Evolutionary conservation across 805 yeast genomes (phyloP).

Genomic region (Cyberlindnera maclurae): DNA sequence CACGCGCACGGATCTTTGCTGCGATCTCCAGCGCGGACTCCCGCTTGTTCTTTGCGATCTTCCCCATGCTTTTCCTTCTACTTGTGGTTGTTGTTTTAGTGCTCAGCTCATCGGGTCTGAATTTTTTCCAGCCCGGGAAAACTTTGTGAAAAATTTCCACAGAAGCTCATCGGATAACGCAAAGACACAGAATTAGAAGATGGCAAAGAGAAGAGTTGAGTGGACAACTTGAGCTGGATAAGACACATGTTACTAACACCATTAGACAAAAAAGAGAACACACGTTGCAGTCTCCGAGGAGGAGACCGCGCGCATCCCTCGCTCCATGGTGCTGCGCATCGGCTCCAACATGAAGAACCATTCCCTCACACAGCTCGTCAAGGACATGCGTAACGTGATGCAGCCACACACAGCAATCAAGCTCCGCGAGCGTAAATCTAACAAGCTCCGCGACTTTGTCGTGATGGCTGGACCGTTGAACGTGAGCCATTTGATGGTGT

Average conservation of each 20-base stretch:
- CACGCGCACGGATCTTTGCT: constrained; percentile 44
- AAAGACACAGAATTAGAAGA: too few species aligned
- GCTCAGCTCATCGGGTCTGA: too few species aligned
- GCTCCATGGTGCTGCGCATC: constrained; percentile 88
- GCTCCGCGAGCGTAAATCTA: constrained; percentile 77
- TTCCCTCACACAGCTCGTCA: constrained; percentile 75
- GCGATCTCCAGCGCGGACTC: constrained; percentile 43
- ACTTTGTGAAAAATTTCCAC: too few species aligned
- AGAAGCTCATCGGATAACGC: too few species aligned
- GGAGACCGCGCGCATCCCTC: constrained; percentile 68
- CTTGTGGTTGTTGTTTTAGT: too few species aligned
- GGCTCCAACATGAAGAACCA: constrained; percentile 75
- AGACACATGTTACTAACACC: too few species aligned
- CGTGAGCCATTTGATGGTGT: constrained; percentile 80
- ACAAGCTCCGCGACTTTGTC: constrained; percentile 84
- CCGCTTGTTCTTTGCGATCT: constrained; percentile 23
- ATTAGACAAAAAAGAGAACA: constrained; percentile 72
- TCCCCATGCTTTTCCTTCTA: constrained; percentile 3
- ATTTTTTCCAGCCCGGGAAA: too few species aligned
- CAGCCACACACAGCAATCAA: constrained; percentile 95
- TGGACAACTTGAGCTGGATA: too few species aligned
- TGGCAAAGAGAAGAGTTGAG: constrained; percentile 54
- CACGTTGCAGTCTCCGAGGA: constrained; percentile 63
- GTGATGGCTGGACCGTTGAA: constrained; percentile 99
- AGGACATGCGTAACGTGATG: constrained; percentile 84